Conservation (phyloP, 2,329 filamentous ascomycete genomes). For the Pyricularia grisea region DNA sequence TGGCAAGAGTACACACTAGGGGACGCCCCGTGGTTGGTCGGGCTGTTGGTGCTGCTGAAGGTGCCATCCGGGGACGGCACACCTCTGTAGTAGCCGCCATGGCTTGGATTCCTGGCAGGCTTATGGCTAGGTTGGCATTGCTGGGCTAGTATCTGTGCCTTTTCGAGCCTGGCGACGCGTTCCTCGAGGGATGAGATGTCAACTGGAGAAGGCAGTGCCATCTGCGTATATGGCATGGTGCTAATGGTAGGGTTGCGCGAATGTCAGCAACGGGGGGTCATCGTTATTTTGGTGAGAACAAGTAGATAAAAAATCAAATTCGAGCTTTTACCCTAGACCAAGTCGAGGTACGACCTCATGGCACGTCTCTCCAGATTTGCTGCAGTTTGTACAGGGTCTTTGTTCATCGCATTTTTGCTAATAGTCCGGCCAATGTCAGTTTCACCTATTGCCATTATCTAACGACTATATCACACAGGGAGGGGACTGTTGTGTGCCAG, state of each 20-base stretch:
- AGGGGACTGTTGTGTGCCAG: background rate
- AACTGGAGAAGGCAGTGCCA: background rate
- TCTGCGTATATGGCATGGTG: background rate
- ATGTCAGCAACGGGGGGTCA: background rate
- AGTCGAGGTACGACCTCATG: constrained; percentile 2
- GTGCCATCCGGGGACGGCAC: background rate
- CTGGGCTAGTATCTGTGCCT: background rate
- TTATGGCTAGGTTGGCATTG: background rate
- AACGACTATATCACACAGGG: background rate
- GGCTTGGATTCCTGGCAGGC: background rate
- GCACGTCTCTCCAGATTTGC: background rate
- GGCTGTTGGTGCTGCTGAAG: constrained; percentile 1
- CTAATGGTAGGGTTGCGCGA: background rate
- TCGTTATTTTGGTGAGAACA: background rate
- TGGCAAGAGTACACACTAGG: background rate
- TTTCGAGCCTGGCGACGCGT: constrained; percentile 3
- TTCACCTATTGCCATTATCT: background rate
- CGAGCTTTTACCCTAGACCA: background rate
- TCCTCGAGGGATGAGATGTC: constrained; percentile 4
- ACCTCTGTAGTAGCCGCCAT: background rate
- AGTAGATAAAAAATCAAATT: background rate
- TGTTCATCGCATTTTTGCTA: constrained; percentile 5
- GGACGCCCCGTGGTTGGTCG: background rate
- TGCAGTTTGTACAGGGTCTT: constrained; percentile 4
- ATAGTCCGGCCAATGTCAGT: background rate